Conservation (phyloP, 345 rosid species). For the Salix exigua region DNA sequence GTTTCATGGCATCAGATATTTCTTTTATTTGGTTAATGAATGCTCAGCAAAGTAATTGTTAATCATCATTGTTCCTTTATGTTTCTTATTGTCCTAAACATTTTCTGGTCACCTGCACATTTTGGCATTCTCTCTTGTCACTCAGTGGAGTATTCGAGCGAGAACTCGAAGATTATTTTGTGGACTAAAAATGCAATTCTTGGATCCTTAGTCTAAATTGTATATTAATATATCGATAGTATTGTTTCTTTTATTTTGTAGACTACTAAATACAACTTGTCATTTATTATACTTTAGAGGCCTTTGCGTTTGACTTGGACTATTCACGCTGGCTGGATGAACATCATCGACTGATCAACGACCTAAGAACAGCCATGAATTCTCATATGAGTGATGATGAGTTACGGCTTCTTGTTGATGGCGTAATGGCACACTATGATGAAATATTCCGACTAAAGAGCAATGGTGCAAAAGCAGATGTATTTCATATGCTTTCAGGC, state of each 20-base stretch:
- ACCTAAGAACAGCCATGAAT: slow-evolving; percentile 66
- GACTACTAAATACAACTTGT: background rate
- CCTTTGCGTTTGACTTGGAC: slow-evolving; percentile 72
- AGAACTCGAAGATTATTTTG: background rate
- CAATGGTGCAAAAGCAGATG: slow-evolving; percentile 71
- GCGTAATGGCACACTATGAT: slow-evolving; percentile 74
- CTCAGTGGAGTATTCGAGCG: background rate
- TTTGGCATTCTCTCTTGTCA: background rate
- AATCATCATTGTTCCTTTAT: no score
- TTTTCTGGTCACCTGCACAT: background rate
- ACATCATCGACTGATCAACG: slow-evolving; percentile 67
- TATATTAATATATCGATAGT: background rate
- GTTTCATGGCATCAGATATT: no score
- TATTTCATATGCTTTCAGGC: slow-evolving; percentile 94
- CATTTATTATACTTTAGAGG: slow-evolving; percentile 40
- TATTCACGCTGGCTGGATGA: slow-evolving; percentile 88
- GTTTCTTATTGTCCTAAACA: no score
- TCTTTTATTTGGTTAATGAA: no score
- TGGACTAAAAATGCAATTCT: background rate
- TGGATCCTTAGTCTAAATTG: background rate
- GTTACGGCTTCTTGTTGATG: slow-evolving; percentile 61
- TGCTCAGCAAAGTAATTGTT: no score
- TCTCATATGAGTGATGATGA: slow-evolving; percentile 62
- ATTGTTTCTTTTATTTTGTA: background rate
- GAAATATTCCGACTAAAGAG: slow-evolving; percentile 71